Base-by-base conservation (phyloP, 306 rosid genomes). In the Mimosa pudica region DNA sequence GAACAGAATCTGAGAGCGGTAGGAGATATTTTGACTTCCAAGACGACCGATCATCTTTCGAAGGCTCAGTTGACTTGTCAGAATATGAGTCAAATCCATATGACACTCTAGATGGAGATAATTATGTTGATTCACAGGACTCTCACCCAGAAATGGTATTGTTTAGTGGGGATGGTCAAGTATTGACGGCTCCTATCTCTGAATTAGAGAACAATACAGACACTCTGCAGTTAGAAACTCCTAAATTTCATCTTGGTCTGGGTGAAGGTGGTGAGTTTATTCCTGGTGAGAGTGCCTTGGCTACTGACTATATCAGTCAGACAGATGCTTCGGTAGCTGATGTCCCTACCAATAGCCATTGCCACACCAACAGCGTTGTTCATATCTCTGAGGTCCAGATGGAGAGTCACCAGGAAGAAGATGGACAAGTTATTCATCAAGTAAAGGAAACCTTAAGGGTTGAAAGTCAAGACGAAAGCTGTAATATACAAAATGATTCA, bases 131-230 rank as follows among this genome's bases (percentile, higher is more conserved):
- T 60, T 87, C 97, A 1, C 93, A 86, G 71, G 86, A 82, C 79
- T 65, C 84, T 4, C 86, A 81, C 79, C 91, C 98, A 1, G 99
- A 88, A 86, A 90, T 96, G 85, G 89, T 96, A 42, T 84, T 96
- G 90, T 93, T 96, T 47, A 93, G 99, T 84, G 98, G 93, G 68
- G 99, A 96, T 82, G 99, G 99, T 63, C 96, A 85, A 75, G 81
- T 96, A 71, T 81, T 96, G 84, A 93, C 83, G 7, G 99, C 98
- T 41, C 99, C 98, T 52, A 93, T 96, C 78, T 86, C 90, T 52
- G 89, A 89, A 81, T 81, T 91, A 7, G 99, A 93, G 84, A 86
- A 89, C 80, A 81, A 82, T 75, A 71, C 86, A 8, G 97, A 91
- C 77, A 84, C 87, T 78, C 77, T 95, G 86, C 90, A 90, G 70